phyloP scores from a whole-genome alignment of 2,329 filamentous ascomycete genomes.

The Fusarium dimerum region DNA sequence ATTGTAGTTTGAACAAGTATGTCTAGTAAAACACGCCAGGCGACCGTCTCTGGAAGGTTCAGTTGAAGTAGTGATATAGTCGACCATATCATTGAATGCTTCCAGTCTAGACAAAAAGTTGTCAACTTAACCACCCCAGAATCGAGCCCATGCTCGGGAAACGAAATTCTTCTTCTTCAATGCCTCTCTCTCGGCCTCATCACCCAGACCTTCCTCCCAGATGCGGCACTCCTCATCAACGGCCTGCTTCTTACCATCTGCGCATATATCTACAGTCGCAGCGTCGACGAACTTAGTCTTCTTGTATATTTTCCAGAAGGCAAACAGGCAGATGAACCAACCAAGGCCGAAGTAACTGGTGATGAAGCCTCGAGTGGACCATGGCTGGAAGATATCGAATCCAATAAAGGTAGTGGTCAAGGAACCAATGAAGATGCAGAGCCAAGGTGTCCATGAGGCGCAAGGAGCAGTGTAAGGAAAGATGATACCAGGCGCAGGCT shows the following conservation, averaged over 20 bases:
- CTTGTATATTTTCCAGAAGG: constrained; percentile 38
- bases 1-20: too few species aligned
- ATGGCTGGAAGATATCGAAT: constrained; percentile 56
- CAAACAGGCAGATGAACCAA: constrained; percentile 57
- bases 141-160: too few species aligned
- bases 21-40: too few species aligned
- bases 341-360: constrained; percentile 56
- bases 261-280: constrained; percentile 31
- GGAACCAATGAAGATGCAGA: constrained; percentile 47
- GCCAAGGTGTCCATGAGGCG: constrained; percentile 54
- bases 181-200: too few species aligned
- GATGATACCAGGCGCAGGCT: too few species aligned
- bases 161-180: too few species aligned
- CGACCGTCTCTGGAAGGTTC: too few species aligned
- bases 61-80: too few species aligned
- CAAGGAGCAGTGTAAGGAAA: constrained; percentile 53
- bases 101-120: too few species aligned
- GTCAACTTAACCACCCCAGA: too few species aligned
- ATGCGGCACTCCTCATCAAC: constrained; percentile 58
- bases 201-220: constrained; percentile 41
- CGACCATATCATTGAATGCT: too few species aligned
- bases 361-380: constrained; percentile 48
- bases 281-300: constrained; percentile 48
- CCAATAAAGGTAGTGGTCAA: constrained; percentile 57
- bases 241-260: constrained; percentile 57